Evolutionary conservation across 169 alveolate species (phyloP), one percentile per base, ranked within the genome.

Genomic region (Eimeria nieschulzi): DNA sequence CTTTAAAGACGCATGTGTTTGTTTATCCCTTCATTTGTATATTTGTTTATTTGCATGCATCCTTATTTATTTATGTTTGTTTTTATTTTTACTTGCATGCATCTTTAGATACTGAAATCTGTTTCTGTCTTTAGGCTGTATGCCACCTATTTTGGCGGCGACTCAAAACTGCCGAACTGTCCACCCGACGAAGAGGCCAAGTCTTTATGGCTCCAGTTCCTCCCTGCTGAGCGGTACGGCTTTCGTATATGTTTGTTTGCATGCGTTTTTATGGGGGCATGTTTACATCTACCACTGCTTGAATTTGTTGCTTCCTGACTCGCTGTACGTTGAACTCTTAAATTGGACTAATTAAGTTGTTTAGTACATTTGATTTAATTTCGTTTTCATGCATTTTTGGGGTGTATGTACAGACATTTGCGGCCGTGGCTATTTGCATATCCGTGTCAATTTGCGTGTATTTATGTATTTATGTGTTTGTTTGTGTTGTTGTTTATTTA

Each of bases 131-230:
- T 9, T 15, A 92, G 98, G 83, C 95, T 98, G 87, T 98, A 98
- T 78, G 99, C 97, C 39, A 97, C 99, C 17, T 98, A 98, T 91
- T 98, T 96, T 92, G 99, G 99, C 2, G 99, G 99, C 0, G 99
- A 98, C 92, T 96, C 97, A 19, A 96, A 95, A 92, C 91, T 95
- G 90, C 97, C 98, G n/a, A 68, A 92, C 56, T 96, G 98, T 55
- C 97, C 96, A 72, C 97, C 97, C 56, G 99, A 97, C 91, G 66
- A 85, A 64, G 99, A 97, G 92, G 96, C 99, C 26, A 95, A 95
- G 80, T 95, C 93, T 25, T 80, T 97, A 70, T 98, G 99, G 99
- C 82, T 92, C 76, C 90, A 96, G 90, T 97, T 97, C 88, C 72
- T 98, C 59, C 98, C 98, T 21, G 96, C 91, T 23, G 90, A 90